Evolutionary conservation across 192 early-diverging fungal species (phyloP), one percentile per base, ranked within the genome.

Genomic region (Coemansia guatemalensis): DNA sequence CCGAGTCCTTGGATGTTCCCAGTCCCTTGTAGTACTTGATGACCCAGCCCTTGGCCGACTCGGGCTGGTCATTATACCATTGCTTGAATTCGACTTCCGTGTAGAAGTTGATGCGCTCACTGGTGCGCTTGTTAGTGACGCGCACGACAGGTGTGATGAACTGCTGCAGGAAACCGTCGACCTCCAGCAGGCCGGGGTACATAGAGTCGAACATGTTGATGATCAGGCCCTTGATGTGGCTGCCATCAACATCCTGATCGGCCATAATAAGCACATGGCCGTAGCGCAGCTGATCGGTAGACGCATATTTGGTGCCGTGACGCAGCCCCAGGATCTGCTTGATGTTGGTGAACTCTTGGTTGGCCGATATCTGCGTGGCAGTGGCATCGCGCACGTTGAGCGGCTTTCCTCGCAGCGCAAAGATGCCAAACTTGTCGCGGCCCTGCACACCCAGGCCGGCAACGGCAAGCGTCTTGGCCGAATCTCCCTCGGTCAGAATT

Each of bases 21-120:
- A 99, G 77, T 86, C 95, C 95, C 87, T 99, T 97, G 75, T 92
- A 99, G 86, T 99, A 99, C 78, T 97, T 99, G 54, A 90, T 85
- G 25, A 62, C 79, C 91, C 92, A 99, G 18, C 87, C 88, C 56
- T 87, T 88, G 1, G 88, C 88, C 26, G 88, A 75, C 25, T 91
- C 83, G 49, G 90, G 82, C 30, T 73, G 69, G 49, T 65, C 54
- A 35, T 85, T 87, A 69, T 86, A 85, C 95, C 95, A 99, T 44
- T 71, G 56, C 71, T 96, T 90, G 62, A 93, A 99, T 71, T 99
- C 95, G 6, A 92, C 89, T 52, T 96, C 87, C 3, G 95, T 97
- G 63, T 89, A 99, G 77, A 99, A 99, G 12, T 87, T 66, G 9
- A 82, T 78, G 35, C 84, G 85, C 54, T 86, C 48, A 23, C 82